Base-by-base conservation (phyloP, 2,329 filamentous ascomycete species). In the Calycina marina region DNA sequence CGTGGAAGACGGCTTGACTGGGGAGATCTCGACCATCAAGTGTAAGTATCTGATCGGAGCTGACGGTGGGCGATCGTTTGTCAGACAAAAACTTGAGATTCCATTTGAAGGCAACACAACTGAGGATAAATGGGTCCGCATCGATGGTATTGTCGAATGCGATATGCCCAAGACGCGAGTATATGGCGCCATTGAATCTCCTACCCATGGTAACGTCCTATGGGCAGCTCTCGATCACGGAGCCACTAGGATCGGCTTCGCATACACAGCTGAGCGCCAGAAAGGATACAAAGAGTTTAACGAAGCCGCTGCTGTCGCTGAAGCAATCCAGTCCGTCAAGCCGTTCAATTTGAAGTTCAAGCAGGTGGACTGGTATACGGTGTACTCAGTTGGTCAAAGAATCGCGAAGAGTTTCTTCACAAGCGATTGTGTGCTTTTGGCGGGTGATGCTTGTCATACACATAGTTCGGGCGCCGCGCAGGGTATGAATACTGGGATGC, bases 391-490 rank as follows among this genome's bases (percentile, higher is more conserved):
- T 18, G 68, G 68, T 2, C 70, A 74, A 49, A 61, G 70, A 10
- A 59, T 76, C 13, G 72, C 72, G 0, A 61, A 66, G 20, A 56
- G 59, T 17, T 77, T 77, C 50, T 64, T 70, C 40, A 59, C 64
- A 24, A 56, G 65, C n/a, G 50, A 62, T 31, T 61, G 63, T n/a
- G 57, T 71, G 4, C 70, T 71, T 40, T 50, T 72, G 8, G 64
- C 62, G 1, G 67, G 67, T 0, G 67, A 72, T 44, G 65, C 67
- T 13, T 67, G 63, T 36, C 67, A 72, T 39, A 72, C 70, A 0
- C 71, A 76, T 43, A 69, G 63, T 1, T 70, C 70, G 2, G 74
- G 75, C 43, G 71, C 71, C 0, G 72, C 69, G 0, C 72, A 76
- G 48, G 72, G 65, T 4, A 63, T 68, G 60, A 69, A 69, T 38